These are phyloP conservation scores for Drechslerella stenobrocha DNA, from an alignment of 2,329 filamentous ascomycete species.

Conservation along the genomic window DNA sequence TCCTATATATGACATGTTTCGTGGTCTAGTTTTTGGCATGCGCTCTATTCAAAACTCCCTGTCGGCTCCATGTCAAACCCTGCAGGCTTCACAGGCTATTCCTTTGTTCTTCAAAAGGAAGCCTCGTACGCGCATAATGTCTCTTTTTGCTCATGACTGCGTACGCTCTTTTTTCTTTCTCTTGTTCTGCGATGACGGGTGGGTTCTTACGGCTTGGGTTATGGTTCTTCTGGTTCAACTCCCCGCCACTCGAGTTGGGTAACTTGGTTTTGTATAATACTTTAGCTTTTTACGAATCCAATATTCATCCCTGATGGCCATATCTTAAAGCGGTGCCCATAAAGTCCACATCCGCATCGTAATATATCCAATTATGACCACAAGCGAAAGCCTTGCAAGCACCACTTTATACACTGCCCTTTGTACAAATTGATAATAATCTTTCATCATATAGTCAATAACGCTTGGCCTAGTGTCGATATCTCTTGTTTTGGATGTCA, in stretches of 20 bases:
- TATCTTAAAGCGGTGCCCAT: not conserved
- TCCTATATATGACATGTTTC: slow-evolving; percentile 31
- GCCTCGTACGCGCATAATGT: slow-evolving; percentile 40
- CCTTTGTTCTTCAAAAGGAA: slow-evolving; percentile 39
- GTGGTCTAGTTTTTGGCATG: too few relatives aligned
- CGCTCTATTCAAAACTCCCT: too few relatives aligned
- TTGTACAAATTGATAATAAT: slow-evolving; percentile 34
- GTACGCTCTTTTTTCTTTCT: slow-evolving; percentile 25
- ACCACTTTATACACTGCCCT: slow-evolving; percentile 12
- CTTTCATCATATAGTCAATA: slow-evolving; percentile 35
- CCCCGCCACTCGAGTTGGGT: slow-evolving; percentile 39
- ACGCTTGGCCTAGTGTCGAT: slow-evolving; percentile 17
- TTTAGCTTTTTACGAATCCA: slow-evolving; percentile 48
- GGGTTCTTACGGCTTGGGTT: slow-evolving; percentile 47
- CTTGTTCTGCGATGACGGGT: slow-evolving; percentile 48
- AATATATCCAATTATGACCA: not conserved
- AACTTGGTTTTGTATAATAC: slow-evolving; percentile 49
- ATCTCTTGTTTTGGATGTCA: slow-evolving; percentile 5
- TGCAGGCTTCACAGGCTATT: slow-evolving; percentile 40
- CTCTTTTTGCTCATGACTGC: slow-evolving; percentile 44
- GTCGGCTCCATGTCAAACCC: slow-evolving; percentile 39
- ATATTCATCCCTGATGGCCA: slow-evolving; percentile 31
- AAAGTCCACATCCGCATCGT: not conserved
- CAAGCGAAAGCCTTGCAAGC: not conserved
- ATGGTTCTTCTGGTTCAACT: slow-evolving; percentile 43